phyloP scores from a whole-genome alignment of 2,329 filamentous ascomycete genomes.

The Rhytidhysteron rufulum region DNA sequence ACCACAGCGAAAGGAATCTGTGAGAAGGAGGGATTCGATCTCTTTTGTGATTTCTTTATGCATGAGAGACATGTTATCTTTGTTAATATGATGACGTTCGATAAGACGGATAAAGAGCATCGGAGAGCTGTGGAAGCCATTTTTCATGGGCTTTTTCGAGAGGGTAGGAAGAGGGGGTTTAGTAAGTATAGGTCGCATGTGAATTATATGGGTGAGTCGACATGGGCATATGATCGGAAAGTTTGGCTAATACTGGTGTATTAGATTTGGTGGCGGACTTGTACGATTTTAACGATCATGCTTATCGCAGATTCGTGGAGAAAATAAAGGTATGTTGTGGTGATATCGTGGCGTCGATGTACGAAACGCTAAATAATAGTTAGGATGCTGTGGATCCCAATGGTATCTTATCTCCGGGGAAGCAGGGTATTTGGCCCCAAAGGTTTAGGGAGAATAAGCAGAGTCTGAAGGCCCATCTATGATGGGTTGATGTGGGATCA shows the following conservation, averaged over 20 bases:
- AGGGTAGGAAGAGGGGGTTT: constrained; percentile 24
- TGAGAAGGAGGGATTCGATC: constrained; percentile 41
- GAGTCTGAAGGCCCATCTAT: constrained; percentile 23
- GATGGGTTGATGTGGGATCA: too few species aligned
- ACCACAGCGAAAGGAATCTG: constrained; percentile 39
- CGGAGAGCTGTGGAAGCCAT: constrained; percentile 30
- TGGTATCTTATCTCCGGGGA: constrained; percentile 27
- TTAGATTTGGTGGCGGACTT: constrained; percentile 23
- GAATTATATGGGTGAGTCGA: constrained; percentile 25
- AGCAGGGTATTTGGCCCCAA: constrained; percentile 29
- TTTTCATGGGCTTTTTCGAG: constrained; percentile 24
- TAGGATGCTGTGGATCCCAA: constrained; percentile 25
- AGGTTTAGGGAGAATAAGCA: constrained; percentile 18
- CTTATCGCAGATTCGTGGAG: constrained; percentile 28
- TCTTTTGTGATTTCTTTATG: constrained; percentile 49
- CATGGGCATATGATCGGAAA: not conserved
- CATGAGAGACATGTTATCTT: constrained; percentile 46
- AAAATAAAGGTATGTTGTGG: constrained; percentile 23
- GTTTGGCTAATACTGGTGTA: not conserved
- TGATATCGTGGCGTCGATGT: too few species aligned
- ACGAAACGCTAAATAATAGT: too few species aligned
- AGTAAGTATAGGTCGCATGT: constrained; percentile 30
- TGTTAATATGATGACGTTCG: constrained; percentile 48
- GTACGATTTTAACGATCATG: constrained; percentile 30
- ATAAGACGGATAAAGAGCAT: constrained; percentile 41